Percentiles rank a stretch among this genome's conserved stretches.
phyloP scores from a whole-genome alignment of 768 basidiomycete genomes.

The Mycena filopes region DNA sequence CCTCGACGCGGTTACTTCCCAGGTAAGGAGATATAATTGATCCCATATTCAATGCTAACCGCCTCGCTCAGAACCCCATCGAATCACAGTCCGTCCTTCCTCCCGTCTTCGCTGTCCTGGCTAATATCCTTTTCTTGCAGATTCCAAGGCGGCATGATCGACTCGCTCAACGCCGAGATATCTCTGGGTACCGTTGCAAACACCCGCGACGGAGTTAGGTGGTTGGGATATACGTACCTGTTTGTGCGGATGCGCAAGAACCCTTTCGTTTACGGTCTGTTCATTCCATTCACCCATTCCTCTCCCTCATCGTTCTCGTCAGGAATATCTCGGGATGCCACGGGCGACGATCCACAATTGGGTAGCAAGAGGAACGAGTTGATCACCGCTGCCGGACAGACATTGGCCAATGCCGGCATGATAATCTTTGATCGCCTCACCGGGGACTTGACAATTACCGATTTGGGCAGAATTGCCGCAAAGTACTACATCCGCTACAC shows the following conservation, averaged over 20 bases:
- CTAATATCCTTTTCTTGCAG: conserved; percentile 46
- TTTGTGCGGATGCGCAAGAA: conserved; percentile 95
- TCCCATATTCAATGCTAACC: conserved; percentile 2
- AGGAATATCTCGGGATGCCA: conserved; percentile 81
- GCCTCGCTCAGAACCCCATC: conserved; percentile 78
- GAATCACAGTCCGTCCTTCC: conserved; percentile 83
- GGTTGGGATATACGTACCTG: conserved; percentile 97
- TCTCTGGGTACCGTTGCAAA: conserved; percentile 93
- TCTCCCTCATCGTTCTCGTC: conserved; percentile 23
- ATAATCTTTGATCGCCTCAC: conserved; percentile 73
- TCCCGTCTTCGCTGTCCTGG: not conserved
- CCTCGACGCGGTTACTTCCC: conserved; percentile 86
- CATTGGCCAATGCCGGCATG: conserved; percentile 81
- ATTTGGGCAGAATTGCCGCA: conserved; percentile 94
- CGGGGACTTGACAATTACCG: conserved; percentile 78
- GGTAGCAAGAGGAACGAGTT: conserved; percentile 76
- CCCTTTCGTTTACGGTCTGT: conserved; percentile 84
- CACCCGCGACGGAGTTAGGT: conserved; percentile 86
- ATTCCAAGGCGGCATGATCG: conserved; percentile 87
- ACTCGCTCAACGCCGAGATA: conserved; percentile 95
- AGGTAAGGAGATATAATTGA: conserved; percentile 57
- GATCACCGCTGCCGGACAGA: conserved; percentile 71
- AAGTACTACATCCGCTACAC: conserved; percentile 93
- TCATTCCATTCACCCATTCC: not conserved
- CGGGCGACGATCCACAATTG: conserved; percentile 78